Base-by-base conservation (phyloP, 495 filamentous ascomycete genomes). In the Sporormia fimetaria region DNA sequence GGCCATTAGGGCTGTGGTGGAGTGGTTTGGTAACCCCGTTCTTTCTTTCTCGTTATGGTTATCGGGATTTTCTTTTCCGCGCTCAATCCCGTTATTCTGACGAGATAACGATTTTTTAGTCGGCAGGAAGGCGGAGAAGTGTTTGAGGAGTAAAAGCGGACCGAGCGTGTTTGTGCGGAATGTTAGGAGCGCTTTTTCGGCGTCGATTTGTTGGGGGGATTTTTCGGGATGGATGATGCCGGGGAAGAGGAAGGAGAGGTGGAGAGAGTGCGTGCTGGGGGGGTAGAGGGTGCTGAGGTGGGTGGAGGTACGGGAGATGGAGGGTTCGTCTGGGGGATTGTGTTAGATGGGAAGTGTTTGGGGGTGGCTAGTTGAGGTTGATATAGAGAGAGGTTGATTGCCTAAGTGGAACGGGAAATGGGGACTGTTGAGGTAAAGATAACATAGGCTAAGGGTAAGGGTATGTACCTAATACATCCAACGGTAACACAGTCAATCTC, bases 161-260 rank as follows among this genome's bases (percentile, higher is more conserved):
- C 82, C 83, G 0, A 92, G 65, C 0, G 76, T 61, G 47, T 92
- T 92, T 24, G 79, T 71, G 14, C 67, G 61, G 55, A 83, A 78
- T 14, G 69, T 82, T 7, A 74, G 59, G 11, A 77, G 60, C 1
- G 81, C 73, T 21, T 63, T 50, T 5, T 57, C 66, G 35, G 67
- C 63, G 38, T 75, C 57, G 30, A 93, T 68, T 40, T 80, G 74
- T 0, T 58, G 46, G 0, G 78, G 80, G 1, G 76, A 73, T 49
- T 81, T 85, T 52, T 92, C 85, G 0, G 83, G 76, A 55, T 76
- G 66, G 1, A 92, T 68, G 35, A 85, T 69, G 0, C 85, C 85
- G 0, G 84, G 80, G 1, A 87, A 56, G 30, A 71, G 70, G 43
- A 87, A 73, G 6, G 78, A 73, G 9, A 87, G 74, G 32, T 76